Base-by-base conservation (phyloP, 2,329 filamentous ascomycete genomes). In the Dothidotthia symphoricarpi region DNA sequence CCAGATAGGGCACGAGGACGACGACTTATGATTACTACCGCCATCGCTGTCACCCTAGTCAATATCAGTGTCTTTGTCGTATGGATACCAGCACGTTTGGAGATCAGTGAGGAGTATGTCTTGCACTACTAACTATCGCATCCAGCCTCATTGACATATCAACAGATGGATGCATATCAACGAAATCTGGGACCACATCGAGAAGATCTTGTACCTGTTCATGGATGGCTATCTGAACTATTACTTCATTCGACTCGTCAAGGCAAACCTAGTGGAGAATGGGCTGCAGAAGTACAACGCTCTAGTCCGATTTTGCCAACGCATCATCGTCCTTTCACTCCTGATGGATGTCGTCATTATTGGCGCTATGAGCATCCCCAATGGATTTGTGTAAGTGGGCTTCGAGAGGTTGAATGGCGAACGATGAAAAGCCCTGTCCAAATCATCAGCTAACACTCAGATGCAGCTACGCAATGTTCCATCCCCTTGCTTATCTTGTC, bases 401-500 rank as follows among this genome's bases (percentile, higher is more conserved):
- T 13, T 3, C 9, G 19, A 22, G 9, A 22, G 9, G 19, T 22
- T 22, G 11, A 17, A n/a, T n/a, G n/a, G n/a, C n/a, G n/a, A n/a
- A n/a, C n/a, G n/a, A n/a, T n/a, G n/a, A n/a, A n/a, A n/a, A n/a
- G n/a, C n/a, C n/a, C n/a, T n/a, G n/a, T n/a, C n/a, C 13, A 14
- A 13, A 10, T 28, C 28, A 11, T 26, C 12, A 16, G n/a, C 32
- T 38, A 16, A 31, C 12, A n/a, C 34, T 3, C 15, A 11, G 7
- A n/a, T 6, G 7, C 34, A 63, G 57, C 16, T 75, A 73, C 45
- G 59, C 73, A 8, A 70, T 74, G 39, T 70, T 73, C 41, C 69
- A 73, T 33, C 72, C 73, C 1, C 52, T 75, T 1, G 71, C 66
- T 1, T 75, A 71, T 47, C 57, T 73, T 16, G 53, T 70, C 37